A percentile compares a stretch with the other conserved stretches of the same genome.
Conservation (phyloP, 1,284 basidiomycete genomes). For the Wolfiporia cocos region DNA sequence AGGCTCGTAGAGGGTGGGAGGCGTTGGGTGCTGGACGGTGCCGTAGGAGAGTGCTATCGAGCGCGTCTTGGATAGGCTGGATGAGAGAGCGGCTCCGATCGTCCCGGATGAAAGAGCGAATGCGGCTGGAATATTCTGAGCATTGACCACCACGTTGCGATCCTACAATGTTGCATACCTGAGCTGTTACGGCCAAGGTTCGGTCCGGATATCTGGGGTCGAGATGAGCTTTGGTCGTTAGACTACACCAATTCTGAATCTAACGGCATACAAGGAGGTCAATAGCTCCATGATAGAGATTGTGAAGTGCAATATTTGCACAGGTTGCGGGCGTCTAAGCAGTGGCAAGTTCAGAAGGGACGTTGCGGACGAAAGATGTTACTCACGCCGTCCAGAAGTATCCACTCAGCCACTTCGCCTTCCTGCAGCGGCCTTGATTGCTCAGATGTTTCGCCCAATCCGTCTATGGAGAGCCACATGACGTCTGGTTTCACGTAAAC, state of each 20-base stretch:
- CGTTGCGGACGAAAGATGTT: neutral
- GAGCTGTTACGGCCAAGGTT: constrained; percentile 82
- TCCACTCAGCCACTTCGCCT: constrained; percentile 82
- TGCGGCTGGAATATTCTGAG: constrained; percentile 45
- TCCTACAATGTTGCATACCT: constrained; percentile 30
- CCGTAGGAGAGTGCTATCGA: constrained; percentile 85
- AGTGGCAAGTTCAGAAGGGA: neutral
- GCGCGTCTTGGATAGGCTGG: constrained; percentile 64
- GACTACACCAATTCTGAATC: neutral
- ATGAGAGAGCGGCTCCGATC: constrained; percentile 82
- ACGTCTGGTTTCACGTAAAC: constrained; percentile 1
- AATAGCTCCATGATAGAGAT: constrained; percentile 77
- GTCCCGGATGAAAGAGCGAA: constrained; percentile 88
- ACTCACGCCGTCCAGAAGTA: constrained; percentile 78
- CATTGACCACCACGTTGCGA: neutral
- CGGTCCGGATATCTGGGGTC: constrained; percentile 61
- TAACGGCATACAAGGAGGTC: constrained; percentile 71
- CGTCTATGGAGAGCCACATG: constrained; percentile 39
- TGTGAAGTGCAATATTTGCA: constrained; percentile 84
- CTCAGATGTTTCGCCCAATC: constrained; percentile 62
- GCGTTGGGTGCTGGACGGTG: constrained; percentile 68
- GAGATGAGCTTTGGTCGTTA: neutral
- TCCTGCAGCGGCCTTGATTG: constrained; percentile 62
- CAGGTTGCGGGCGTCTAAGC: constrained; percentile 85
- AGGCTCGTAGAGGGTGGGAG: constrained; percentile 51